Conservation (phyloP, 2,329 filamentous ascomycete species). For the Nothopassalora personata region DNA sequence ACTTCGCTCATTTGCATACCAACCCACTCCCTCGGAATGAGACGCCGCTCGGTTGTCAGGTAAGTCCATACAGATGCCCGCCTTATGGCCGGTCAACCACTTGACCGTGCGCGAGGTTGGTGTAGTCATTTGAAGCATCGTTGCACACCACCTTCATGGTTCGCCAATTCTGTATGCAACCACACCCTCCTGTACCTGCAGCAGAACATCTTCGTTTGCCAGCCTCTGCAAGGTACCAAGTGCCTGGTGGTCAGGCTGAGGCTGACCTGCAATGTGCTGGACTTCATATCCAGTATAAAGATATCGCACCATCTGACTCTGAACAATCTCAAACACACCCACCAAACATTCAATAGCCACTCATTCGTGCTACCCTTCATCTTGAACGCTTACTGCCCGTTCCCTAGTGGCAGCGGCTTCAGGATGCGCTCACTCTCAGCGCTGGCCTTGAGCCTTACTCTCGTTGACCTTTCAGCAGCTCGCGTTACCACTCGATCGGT, state of each 20-base stretch:
- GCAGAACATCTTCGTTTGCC: constrained; percentile 14
- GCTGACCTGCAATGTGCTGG: constrained; percentile 14
- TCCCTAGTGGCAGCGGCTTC: constrained; percentile 20
- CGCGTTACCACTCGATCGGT: constrained; percentile 19
- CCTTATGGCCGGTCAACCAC: constrained; percentile 17
- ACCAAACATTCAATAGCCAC: constrained; percentile 4
- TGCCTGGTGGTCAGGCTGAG: constrained; percentile 8
- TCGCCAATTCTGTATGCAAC: no score
- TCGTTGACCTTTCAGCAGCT: constrained; percentile 22
- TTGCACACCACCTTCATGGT: constrained; percentile 24
- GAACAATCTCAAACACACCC: constrained; percentile 13
- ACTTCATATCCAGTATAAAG: constrained; percentile 21
- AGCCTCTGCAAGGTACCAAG: constrained; percentile 28
- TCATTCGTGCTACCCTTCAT: constrained; percentile 4
- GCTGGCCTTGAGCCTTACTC: constrained; percentile 27
- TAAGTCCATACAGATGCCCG: constrained; percentile 5
- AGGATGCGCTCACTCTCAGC: constrained; percentile 26
- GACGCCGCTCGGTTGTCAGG: constrained; percentile 7
- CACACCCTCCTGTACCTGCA: constrained; percentile 13
- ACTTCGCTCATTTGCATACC: constrained; percentile 29
- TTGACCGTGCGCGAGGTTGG: constrained; percentile 16
- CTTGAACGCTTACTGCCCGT: constrained; percentile 16
- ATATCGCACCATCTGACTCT: constrained; percentile 6
- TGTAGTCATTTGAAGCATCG: constrained; percentile 13
- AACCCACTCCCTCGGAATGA: constrained; percentile 26